Percentiles rank a stretch among this genome's conserved stretches.
Evolutionary conservation across 805 yeast species (phyloP).

Genomic region (Wickerhamomyces xylosicus): DNA sequence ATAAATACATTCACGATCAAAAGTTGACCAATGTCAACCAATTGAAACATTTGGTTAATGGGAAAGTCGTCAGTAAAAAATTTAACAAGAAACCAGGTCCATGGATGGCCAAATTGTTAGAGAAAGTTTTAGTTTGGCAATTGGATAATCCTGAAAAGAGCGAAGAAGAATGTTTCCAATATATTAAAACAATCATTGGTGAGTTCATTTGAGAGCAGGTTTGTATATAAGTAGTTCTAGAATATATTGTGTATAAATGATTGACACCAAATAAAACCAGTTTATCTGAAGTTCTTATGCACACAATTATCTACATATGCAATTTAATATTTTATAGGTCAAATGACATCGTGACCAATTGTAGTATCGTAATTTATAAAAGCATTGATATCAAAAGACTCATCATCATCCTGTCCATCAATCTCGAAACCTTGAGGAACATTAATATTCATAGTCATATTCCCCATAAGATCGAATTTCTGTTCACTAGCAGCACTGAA

Average conservation of each 20-base stretch:
- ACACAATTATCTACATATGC: not conserved
- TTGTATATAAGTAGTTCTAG: no score
- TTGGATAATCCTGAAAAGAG: slow-evolving; percentile 54
- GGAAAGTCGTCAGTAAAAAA: slow-evolving; percentile 49
- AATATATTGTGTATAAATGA: no score
- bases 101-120: slow-evolving; percentile 60
- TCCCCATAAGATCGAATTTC: not conserved
- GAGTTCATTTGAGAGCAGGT: not conserved
- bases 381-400: slow-evolving; percentile 17
- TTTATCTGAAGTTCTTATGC: not conserved
- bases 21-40: slow-evolving; percentile 25
- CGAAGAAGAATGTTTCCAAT: slow-evolving; percentile 44
- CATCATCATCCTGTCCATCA: slow-evolving; percentile 6
- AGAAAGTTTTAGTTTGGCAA: slow-evolving; percentile 61
- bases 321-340: not conserved
- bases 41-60: slow-evolving; percentile 63
- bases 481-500: not conserved
- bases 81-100: slow-evolving; percentile 69
- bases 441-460: not conserved
- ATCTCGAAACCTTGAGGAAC: slow-evolving; percentile 1
- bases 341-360: slow-evolving; percentile 1
- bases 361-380: slow-evolving; percentile 11
- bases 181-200: slow-evolving; percentile 17
- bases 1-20: slow-evolving; percentile 8
- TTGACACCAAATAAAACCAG: slow-evolving; percentile 1